phyloP scores from a whole-genome alignment of 192 early-diverging fungal genomes.

The Mortierella alpina region DNA sequence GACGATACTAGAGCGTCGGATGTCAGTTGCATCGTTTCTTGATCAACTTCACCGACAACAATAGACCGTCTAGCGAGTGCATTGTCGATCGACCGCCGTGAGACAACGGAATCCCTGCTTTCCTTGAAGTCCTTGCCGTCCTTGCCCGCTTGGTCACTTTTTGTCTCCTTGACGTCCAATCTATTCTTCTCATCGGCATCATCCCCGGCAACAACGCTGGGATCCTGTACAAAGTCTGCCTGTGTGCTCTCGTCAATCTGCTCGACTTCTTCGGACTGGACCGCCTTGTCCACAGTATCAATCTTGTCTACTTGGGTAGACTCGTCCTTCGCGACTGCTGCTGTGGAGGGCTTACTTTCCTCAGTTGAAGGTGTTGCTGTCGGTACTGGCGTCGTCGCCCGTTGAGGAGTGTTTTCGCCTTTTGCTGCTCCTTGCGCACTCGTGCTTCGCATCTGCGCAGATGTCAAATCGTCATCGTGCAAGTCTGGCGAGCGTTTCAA shows the following conservation, averaged over 20 bases:
- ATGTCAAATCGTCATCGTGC: conserved; percentile 13
- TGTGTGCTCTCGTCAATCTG: conserved; percentile 37
- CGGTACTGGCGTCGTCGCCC: conserved; percentile 30
- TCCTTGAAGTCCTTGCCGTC: not conserved
- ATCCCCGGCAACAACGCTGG: not conserved
- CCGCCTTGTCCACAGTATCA: conserved; percentile 34
- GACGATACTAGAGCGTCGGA: not conserved
- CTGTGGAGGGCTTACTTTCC: too few relatives aligned
- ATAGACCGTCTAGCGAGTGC: conserved; percentile 7
- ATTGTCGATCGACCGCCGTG: not conserved
- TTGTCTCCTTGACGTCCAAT: not conserved
- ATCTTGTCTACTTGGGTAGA: conserved; percentile 29
- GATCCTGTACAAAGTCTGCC: conserved; percentile 7
- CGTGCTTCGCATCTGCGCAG: conserved; percentile 7
- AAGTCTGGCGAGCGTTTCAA: not conserved
- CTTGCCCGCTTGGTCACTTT: not conserved
- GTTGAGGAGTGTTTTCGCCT: conserved; percentile 20
- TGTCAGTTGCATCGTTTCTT: not conserved
- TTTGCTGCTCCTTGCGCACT: not conserved
- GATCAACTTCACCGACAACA: not conserved
- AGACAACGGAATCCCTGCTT: not conserved
- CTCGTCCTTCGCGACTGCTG: conserved; percentile 17
- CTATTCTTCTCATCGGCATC: not conserved
- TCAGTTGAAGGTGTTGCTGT: conserved; percentile 15
- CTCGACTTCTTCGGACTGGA: conserved; percentile 26